Base-by-base conservation (phyloP, 768 basidiomycete species). In the Calvatia gigantea region DNA sequence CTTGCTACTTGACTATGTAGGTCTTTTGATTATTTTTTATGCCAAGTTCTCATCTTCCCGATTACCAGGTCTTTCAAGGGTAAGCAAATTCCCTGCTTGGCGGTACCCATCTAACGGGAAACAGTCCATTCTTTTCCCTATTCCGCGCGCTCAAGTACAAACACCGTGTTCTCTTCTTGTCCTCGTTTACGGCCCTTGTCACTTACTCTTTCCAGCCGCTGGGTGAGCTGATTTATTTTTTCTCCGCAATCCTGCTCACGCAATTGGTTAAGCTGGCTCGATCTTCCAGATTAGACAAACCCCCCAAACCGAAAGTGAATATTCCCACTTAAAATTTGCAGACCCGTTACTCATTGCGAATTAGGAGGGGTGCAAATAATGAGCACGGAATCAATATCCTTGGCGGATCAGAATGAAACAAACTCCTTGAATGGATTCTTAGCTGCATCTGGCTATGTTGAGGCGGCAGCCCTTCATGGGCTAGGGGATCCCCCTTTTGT, bases 1-100 rank as follows among this genome's bases (percentile, higher is more conserved):
- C 50, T 65, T 89, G n/a, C 69, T 89, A 15, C 64, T 86, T 23
- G 82, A 89, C 65, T 89, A 89, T 66, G 84, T 86, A 60, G 46
- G 82, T 46, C 25, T 33, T 49, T 50, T 35, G 8, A 7, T 2
- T 7, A 19, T 15, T 17, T 27, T 27, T 32, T 43, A 3, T 15
- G 15, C 32, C 21, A 14, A 7, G 23, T 57, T 19, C 39, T 51
- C 25, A 14, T 19, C 17, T 37, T 37, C 23, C 21, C 45, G 25
- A 47, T 6, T 21, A 4, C 57, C 58, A 82, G 83, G 67, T 78
- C 50, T 68, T 66, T 32, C 63, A 77, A 25, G 79, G 76, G 79
- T 83, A 65, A 27, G 54, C 12, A 43, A 29, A 14, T 19, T 32
- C 25, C 11, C 44, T 3, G 6, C 27, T 32, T 27, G n/a, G 6